These are phyloP conservation scores for Phialemonium atrogriseum DNA, from an alignment of 2,329 filamentous ascomycete species.

Conservation along the genomic window DNA sequence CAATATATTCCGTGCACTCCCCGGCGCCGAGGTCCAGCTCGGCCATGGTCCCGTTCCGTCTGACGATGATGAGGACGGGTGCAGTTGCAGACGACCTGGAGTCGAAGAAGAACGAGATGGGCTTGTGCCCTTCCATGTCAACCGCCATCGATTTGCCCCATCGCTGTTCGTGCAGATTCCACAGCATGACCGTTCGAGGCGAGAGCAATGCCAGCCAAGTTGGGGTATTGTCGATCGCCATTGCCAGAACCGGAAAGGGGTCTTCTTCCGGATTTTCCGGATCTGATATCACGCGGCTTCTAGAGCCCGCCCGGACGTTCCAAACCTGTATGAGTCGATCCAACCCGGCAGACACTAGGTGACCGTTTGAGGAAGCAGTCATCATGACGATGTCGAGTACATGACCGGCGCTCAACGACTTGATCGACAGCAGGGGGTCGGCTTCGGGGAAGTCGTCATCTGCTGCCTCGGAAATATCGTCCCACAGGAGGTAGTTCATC, in stretches of 20 bases:
- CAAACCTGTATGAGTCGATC: slow-evolving; percentile 62
- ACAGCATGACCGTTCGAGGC: slow-evolving; percentile 49
- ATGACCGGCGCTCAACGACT: slow-evolving; percentile 55
- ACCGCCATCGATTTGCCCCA: slow-evolving; percentile 49
- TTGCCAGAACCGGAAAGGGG: slow-evolving; percentile 52
- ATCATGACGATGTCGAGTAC: slow-evolving; percentile 61
- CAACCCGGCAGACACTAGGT: slow-evolving; percentile 61
- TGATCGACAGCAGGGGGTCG: slow-evolving; percentile 47
- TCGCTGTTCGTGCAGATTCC: slow-evolving; percentile 48
- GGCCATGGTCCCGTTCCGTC: slow-evolving; percentile 53
- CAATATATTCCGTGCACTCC: slow-evolving; percentile 31
- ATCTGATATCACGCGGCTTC: slow-evolving; percentile 34
- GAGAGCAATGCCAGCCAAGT: slow-evolving; percentile 61
- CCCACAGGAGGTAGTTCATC: slow-evolving; percentile 67
- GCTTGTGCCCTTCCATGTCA: slow-evolving; percentile 48
- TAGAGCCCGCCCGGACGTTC: slow-evolving; percentile 42
- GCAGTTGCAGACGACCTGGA: slow-evolving; percentile 25
- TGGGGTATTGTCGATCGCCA: slow-evolving; percentile 56
- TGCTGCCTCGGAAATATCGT: slow-evolving; percentile 42
- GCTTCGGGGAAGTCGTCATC: slow-evolving; percentile 37
- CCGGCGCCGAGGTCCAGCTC: slow-evolving; percentile 44
- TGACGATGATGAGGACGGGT: slow-evolving; percentile 51
- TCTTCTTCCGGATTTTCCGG: slow-evolving; percentile 24
- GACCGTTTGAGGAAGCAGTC: slow-evolving; percentile 51
- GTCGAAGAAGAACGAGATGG: slow-evolving; percentile 57